phyloP scores from a whole-genome alignment of 768 basidiomycete species.

The Termitomyces eurrhizus region DNA sequence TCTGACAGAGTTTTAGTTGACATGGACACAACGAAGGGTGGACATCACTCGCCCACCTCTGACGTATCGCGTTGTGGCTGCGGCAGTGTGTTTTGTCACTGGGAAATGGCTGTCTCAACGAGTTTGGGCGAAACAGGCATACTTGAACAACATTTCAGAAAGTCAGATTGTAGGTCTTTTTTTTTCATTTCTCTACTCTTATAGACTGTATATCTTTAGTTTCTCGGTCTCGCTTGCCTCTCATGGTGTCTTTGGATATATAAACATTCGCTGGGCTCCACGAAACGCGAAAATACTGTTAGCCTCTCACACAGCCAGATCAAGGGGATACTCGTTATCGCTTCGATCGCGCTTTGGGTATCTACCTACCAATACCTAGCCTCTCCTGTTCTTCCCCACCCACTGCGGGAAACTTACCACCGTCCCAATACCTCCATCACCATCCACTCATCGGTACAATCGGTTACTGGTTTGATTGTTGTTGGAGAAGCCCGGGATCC shows the following conservation, averaged over 20 bases:
- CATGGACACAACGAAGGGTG: slow-evolving; percentile 6
- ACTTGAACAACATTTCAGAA: slow-evolving; percentile 29
- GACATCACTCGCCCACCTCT: slow-evolving; percentile 11
- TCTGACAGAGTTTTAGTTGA: slow-evolving; percentile 4
- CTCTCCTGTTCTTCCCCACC: slow-evolving; percentile 57
- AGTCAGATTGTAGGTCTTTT: slow-evolving; percentile 37
- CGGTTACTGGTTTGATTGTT: slow-evolving; percentile 76
- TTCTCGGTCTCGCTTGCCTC: slow-evolving; percentile 27
- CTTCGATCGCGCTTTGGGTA: slow-evolving; percentile 33
- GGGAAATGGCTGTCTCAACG: slow-evolving; percentile 23
- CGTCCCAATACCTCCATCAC: slow-evolving; percentile 54
- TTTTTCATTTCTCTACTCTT: not conserved
- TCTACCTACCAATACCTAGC: slow-evolving; percentile 33
- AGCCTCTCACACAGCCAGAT: slow-evolving; percentile 18
- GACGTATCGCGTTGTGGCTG: slow-evolving; percentile 20
- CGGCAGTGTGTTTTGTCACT: slow-evolving; percentile 23
- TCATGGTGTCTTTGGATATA: slow-evolving; percentile 27
- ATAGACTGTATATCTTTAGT: slow-evolving; percentile 16
- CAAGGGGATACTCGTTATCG: slow-evolving; percentile 24
- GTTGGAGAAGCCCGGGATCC: slow-evolving; percentile 69
- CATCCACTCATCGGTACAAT: slow-evolving; percentile 63
- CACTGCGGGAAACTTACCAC: slow-evolving; percentile 43
- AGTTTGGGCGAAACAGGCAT: slow-evolving; percentile 25
- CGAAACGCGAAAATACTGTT: slow-evolving; percentile 17
- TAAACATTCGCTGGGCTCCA: slow-evolving; percentile 12